Conservation (phyloP, 441 rosid species). For the Pelargonium cotyledonis region DNA sequence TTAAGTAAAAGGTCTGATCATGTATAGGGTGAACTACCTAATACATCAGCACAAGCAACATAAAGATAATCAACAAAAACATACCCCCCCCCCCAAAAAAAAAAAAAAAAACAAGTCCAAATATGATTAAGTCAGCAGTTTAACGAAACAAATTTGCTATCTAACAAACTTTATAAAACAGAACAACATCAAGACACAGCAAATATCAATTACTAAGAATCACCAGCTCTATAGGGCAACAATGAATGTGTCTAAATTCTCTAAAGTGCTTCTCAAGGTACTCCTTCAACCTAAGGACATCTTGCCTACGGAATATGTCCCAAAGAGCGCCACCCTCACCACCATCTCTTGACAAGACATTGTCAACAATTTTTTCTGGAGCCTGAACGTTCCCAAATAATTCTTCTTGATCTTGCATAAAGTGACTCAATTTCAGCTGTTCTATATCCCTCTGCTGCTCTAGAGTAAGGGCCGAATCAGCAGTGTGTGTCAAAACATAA, state of each 20-base stretch:
- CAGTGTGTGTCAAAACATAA: conserved; percentile 74
- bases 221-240: conserved; percentile 63
- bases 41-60: conserved; percentile 33
- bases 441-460: conserved; percentile 44
- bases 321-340: conserved; percentile 54
- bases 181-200: conserved; percentile 24
- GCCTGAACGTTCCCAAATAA: background rate
- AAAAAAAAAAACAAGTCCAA: no score
- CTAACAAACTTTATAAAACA: conserved; percentile 54
- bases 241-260: conserved; percentile 73
- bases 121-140: no score
- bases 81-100: no score
- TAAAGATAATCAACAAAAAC: background rate
- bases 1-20: conserved; percentile 71
- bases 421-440: conserved; percentile 51
- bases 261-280: conserved; percentile 56
- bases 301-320: conserved; percentile 92
- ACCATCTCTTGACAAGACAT: background rate
- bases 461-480: conserved; percentile 41
- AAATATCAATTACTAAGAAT: background rate
- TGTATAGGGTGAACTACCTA: conserved; percentile 83
- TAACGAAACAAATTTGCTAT: conserved; percentile 20
- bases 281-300: conserved; percentile 63
- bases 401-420: conserved; percentile 55
- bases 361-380: no score